A percentile compares a stretch with the other conserved stretches of the same genome.
These are phyloP conservation scores for Nakazawaea pomicola DNA, from an alignment of 805 yeast species.

Conservation along the genomic window DNA sequence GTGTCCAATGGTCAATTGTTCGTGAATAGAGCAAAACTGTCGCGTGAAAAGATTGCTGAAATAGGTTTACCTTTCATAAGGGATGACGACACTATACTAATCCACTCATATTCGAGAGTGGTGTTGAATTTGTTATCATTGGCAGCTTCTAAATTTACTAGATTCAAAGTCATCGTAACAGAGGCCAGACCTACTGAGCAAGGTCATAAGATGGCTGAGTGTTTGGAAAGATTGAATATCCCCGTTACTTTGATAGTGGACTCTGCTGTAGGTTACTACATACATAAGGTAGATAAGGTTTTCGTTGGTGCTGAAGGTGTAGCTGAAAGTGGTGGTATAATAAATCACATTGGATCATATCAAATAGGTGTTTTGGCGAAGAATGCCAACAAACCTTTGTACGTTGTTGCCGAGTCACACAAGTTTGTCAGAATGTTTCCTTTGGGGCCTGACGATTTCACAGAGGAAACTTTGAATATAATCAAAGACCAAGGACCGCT, in stretches of 20 bases:
- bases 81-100: slow-evolving; percentile 87
- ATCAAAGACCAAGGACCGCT: slow-evolving; percentile 45
- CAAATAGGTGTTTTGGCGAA: slow-evolving; percentile 92
- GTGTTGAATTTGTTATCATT: slow-evolving; percentile 69
- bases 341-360: slow-evolving; percentile 91
- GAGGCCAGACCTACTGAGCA: slow-evolving; percentile 86
- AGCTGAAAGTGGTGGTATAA: slow-evolving; percentile 97
- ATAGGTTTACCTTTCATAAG: slow-evolving; percentile 84
- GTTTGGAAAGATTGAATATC: slow-evolving; percentile 64
- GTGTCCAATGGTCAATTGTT: slow-evolving; percentile 93
- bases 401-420: slow-evolving; percentile 91
- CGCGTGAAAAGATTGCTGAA: slow-evolving; percentile 82
- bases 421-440: slow-evolving; percentile 97
- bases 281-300: slow-evolving; percentile 88
- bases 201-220: slow-evolving; percentile 66
- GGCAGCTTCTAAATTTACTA: slow-evolving; percentile 71
- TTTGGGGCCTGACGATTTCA: slow-evolving; percentile 85
- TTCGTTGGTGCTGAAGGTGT: slow-evolving; percentile 99
- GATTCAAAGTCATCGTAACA: slow-evolving; percentile 89
- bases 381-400: slow-evolving; percentile 86
- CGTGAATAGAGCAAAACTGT: slow-evolving; percentile 84
- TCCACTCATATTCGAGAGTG: slow-evolving; percentile 90
- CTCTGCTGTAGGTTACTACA: slow-evolving; percentile 88
- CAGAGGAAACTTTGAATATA: slow-evolving; percentile 35
- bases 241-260: slow-evolving; percentile 89